phyloP scores from a whole-genome alignment of 805 yeast species.

The Saturnispora dispora region DNA sequence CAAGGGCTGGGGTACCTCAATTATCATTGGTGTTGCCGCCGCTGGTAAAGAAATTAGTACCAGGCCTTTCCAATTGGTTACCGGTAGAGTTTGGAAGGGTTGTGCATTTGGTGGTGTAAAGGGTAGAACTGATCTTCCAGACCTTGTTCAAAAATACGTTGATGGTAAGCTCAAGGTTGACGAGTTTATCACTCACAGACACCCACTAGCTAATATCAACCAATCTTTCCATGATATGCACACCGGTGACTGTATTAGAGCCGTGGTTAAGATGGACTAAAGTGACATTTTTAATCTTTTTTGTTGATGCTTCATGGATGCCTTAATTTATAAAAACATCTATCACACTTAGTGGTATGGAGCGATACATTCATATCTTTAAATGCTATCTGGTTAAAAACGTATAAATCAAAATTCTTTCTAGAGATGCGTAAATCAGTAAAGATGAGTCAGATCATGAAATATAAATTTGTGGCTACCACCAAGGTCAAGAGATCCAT shows the following conservation, averaged over 20 bases:
- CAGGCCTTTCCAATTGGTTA: constrained; percentile 97
- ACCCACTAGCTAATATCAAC: constrained; percentile 68
- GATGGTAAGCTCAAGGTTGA: constrained; percentile 78
- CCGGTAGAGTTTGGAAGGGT: constrained; percentile 98
- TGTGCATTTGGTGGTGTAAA: constrained; percentile 99
- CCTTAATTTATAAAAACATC: neutral
- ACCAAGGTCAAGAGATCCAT: constrained; percentile 4
- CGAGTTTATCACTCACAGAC: constrained; percentile 91
- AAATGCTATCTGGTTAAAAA: neutral
- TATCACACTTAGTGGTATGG: neutral
- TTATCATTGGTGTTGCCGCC: constrained; percentile 96
- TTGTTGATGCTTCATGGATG: neutral
- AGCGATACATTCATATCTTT: neutral
- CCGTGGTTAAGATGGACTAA: constrained; percentile 43
- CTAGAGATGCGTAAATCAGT: neutral
- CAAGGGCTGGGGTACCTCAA: constrained; percentile 97
- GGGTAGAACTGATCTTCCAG: constrained; percentile 94
- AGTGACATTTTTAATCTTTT: neutral
- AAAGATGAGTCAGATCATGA: constrained; percentile 3
- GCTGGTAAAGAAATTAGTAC: constrained; percentile 96
- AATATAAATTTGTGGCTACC: constrained; percentile 8
- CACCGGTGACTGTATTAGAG: constrained; percentile 87
- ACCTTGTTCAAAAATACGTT: constrained; percentile 77
- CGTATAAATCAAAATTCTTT: neutral
- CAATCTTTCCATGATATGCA: constrained; percentile 92